Base-by-base conservation (phyloP, 768 basidiomycete species). In the Amanita rubescens region DNA sequence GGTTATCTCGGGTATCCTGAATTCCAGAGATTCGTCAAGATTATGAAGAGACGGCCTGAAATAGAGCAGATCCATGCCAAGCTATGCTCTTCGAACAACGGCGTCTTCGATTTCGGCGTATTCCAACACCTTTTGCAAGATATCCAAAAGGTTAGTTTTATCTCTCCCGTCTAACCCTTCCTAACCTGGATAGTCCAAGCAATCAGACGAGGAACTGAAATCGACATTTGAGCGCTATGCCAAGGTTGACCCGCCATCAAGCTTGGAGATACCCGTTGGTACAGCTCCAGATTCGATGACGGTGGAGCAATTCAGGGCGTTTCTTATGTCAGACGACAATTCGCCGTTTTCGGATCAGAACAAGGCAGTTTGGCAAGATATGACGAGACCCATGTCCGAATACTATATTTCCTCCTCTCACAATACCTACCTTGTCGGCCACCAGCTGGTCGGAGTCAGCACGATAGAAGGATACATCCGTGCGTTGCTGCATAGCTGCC, bases 321-420 rank as follows among this genome's bases (percentile, higher is more conserved):
- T 93, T 71, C 78, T 98, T 0, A 69, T 87, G 14, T 94, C 94
- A 2, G 68, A 79, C 0, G 87, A 92, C 59, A 96, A 96, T 62
- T 74, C 82, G 3, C 71, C 71, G 0, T 75, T 77, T 58, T 66
- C 62, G 66, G 82, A 65, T 67, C 74, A 71, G 48, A 62, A 74
- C 49, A 61, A 58, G 25, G 70, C 69, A 24, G 69, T 82, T 11
- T 75, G 73, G 62, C 90, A 93, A 43, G 87, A 95, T 62, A 97
- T 98, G 96, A 86, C 88, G 0, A 75, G 80, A 1, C 93, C 95
- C 1, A 70, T 99, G 9, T 77, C 83, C 1, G 90, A 97, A 53
- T 98, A 98, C 91, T 91, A 75, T 62, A 80, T 94, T 62, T 92
- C 89, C 3, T 85, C 89, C 10, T 92, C 89, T 8, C 94, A 99